These are phyloP conservation scores for Globisporangium abappressorium DNA, from an alignment of 352 stramenopile genomes.

Conservation along the genomic window DNA sequence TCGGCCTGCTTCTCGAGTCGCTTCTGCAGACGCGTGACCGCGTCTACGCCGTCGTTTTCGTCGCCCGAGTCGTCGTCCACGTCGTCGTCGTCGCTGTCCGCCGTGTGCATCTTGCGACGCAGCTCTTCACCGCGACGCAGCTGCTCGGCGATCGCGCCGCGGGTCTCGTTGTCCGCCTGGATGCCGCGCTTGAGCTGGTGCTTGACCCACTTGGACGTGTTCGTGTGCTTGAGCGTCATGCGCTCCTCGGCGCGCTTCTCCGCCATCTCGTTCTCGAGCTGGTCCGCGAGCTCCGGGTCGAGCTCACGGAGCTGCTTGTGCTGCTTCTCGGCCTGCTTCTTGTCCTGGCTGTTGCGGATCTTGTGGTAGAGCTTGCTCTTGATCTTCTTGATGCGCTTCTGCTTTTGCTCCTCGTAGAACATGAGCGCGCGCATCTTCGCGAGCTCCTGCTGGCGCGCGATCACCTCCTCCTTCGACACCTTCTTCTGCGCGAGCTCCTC, in stretches of 20 bases:
- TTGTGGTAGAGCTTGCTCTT: constrained; percentile 99
- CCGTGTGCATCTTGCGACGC: constrained; percentile 88
- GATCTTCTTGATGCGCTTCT: constrained; percentile 98
- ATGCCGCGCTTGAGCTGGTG: constrained; percentile 92
- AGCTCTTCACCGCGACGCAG: constrained; percentile 91
- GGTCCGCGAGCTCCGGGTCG: constrained; percentile 68
- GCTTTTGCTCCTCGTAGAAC: constrained; percentile 99
- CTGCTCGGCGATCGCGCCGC: constrained; percentile 86
- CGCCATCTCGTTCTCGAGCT: constrained; percentile 79
- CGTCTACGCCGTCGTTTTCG: constrained; percentile 42
- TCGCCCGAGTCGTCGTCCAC: constrained; percentile 47
- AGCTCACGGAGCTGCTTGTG: constrained; percentile 70
- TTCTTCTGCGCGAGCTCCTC: constrained; percentile 72
- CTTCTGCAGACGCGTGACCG: constrained; percentile 55
- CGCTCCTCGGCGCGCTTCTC: constrained; percentile 94
- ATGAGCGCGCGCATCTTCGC: constrained; percentile 96
- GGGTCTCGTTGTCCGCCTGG: constrained; percentile 90
- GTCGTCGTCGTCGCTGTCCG: constrained; percentile 59
- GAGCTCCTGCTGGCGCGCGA: constrained; percentile 89
- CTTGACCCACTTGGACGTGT: constrained; percentile 98
- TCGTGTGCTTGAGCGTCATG: constrained; percentile 98
- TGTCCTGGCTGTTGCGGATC: constrained; percentile 94
- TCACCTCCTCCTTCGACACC: constrained; percentile 76
- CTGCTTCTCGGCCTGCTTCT: constrained; percentile 86
- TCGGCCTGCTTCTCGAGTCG: constrained; percentile 67